These are phyloP conservation scores for Crassisporium funariophilum DNA, from an alignment of 768 basidiomycete genomes.

Conservation along the genomic window DNA sequence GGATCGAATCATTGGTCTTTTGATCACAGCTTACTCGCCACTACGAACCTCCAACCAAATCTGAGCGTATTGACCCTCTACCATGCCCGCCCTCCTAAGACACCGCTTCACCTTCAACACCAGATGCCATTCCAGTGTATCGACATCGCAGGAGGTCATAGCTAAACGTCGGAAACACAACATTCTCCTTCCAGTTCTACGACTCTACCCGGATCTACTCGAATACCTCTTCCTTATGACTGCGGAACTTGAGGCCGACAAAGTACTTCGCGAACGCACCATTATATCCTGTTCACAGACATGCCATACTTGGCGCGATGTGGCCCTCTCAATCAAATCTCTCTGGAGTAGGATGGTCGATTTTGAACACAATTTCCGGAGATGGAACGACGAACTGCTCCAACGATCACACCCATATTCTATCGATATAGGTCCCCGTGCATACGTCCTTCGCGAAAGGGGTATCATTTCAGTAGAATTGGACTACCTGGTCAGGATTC, in stretches of 20 bases:
- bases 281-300: constrained; percentile 20
- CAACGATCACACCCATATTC: constrained; percentile 18
- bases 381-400: constrained; percentile 24
- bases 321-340: constrained; percentile 13
- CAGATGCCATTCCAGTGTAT: no score
- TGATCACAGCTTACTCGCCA: no score
- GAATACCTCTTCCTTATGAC: constrained; percentile 23
- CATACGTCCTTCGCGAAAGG: constrained; percentile 1
- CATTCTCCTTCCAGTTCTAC: constrained; percentile 12
- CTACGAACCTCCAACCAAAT: no score
- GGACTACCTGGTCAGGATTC: constrained; percentile 17
- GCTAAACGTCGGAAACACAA: constrained; percentile 10
- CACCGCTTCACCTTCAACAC: no score
- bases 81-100: no score
- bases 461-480: constrained; percentile 10
- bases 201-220: constrained; percentile 21
- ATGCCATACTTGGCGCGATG: constrained; percentile 20
- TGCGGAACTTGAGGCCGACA: constrained; percentile 8
- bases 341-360: constrained; percentile 20
- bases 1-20: no score
- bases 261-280: constrained; percentile 3
- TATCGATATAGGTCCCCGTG: constrained; percentile 10
- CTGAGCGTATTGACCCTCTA: no score
- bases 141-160: no score
- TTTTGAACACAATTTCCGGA: constrained; percentile 16